A percentile compares a stretch with the other conserved stretches of the same genome.
Evolutionary conservation across 1,284 basidiomycete species (phyloP).

Genomic region (Trametes pubescens): DNA sequence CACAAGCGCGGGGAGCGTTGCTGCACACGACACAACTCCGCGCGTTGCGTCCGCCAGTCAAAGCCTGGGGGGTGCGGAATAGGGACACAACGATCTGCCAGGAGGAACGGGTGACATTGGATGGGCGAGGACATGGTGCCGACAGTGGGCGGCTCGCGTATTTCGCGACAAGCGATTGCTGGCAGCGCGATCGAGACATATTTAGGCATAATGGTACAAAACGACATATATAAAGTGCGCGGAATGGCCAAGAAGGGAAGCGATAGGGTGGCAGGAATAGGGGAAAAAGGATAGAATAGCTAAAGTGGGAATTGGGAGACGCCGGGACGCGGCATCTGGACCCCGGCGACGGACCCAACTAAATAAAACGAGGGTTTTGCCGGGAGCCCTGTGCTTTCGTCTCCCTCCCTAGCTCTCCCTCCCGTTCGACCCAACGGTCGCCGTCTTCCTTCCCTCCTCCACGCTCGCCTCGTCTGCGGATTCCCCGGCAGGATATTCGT

Average conservation of each 20-base stretch:
- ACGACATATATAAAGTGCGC: slow-evolving; percentile 2
- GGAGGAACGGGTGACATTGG: slow-evolving; percentile 13
- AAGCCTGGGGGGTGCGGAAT: slow-evolving; percentile 4
- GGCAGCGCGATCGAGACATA: not conserved
- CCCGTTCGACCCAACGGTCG: slow-evolving; percentile 35
- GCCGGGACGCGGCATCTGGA: slow-evolving; percentile 34
- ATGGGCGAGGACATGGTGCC: slow-evolving; percentile 25
- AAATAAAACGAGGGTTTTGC: slow-evolving; percentile 43
- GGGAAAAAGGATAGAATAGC: no score
- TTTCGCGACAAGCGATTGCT: not conserved
- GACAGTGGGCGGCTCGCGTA: slow-evolving; percentile 14
- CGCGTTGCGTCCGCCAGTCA: not conserved
- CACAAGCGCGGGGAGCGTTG: slow-evolving; percentile 6
- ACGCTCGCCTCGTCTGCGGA: slow-evolving; percentile 27
- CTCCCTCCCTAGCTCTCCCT: slow-evolving; percentile 34
- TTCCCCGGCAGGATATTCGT: slow-evolving; percentile 30
- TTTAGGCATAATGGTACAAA: not conserved
- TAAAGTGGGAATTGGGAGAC: slow-evolving; percentile 17
- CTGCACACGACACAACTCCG: not conserved
- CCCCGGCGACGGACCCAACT: slow-evolving; percentile 34
- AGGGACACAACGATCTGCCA: slow-evolving; percentile 14
- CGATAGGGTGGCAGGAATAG: slow-evolving; percentile 8
- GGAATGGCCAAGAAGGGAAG: not conserved
- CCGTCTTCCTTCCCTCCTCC: slow-evolving; percentile 31
- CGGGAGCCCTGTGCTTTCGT: slow-evolving; percentile 23